These are phyloP conservation scores for Geotrichum reessii DNA, from an alignment of 1,139 yeast genomes.

Conservation along the genomic window DNA sequence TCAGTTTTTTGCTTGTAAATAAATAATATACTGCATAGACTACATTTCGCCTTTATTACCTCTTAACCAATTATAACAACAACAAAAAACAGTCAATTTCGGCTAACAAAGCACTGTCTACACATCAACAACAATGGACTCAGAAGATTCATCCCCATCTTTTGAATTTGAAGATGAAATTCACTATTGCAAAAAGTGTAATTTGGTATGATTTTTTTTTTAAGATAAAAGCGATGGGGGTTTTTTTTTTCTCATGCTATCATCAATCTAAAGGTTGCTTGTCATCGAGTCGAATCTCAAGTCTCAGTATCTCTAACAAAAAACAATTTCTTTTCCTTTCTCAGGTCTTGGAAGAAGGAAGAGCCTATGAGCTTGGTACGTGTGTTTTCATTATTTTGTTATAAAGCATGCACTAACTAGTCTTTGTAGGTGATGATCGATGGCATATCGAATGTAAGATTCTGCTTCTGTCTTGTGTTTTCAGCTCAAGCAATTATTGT, in stretches of 20 bases:
- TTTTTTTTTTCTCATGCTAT: neutral
- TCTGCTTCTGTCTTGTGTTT: neutral
- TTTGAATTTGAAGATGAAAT: conserved; percentile 29
- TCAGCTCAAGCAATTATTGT: neutral
- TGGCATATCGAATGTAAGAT: conserved; percentile 69
- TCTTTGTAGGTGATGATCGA: conserved; percentile 69
- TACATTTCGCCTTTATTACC: neutral
- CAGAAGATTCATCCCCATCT: conserved; percentile 13
- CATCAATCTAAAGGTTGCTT: neutral
- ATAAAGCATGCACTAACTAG: conserved; percentile 12
- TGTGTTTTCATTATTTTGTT: neutral
- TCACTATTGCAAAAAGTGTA: conserved; percentile 36
- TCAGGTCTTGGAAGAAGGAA: conserved; percentile 38
- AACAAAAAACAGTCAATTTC: neutral
- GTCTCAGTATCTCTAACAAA: neutral
- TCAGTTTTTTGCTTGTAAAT: neutral
- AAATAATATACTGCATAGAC: neutral
- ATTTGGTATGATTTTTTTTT: conserved; percentile 24
- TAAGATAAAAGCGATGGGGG: too few species aligned
- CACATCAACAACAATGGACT: conserved; percentile 8
- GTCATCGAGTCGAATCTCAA: neutral
- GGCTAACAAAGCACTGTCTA: neutral
- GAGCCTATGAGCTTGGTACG: conserved; percentile 40
- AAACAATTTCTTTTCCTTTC: neutral
- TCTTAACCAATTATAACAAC: neutral